Evolutionary conservation across 2,329 filamentous ascomycete species (phyloP), one percentile per base, ranked within the genome.

Genomic region (Ophiostoma fasciatum): DNA sequence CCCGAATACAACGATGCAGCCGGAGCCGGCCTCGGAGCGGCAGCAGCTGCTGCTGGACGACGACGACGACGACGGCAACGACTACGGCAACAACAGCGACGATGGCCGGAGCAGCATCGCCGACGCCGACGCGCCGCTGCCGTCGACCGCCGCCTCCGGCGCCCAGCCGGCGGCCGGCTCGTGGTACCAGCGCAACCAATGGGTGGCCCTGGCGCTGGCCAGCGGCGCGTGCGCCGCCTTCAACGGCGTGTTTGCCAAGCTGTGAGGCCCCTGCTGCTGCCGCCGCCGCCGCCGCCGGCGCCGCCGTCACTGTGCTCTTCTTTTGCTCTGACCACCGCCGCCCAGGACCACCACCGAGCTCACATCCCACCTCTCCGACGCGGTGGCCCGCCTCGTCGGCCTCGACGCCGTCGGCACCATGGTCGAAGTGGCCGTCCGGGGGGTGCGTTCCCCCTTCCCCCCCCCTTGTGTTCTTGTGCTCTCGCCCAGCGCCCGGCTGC

Each of bases 171-270:
- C 3, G 14, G 2, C 26, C 4, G 13, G 13, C 11, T 23, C 22
- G 2, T 56, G 52, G 54, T 39, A 42, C 11, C 43, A 40, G 18
- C 44, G 48, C 30, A 59, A 57, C 37, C 64, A 68, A 45, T 80
- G 75, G 75, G 67, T 88, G 42, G 58, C 77, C 34, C 68, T 80
- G 43, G 79, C 82, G 28, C 54, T 87, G 28, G 72, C 77, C 33
- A 83, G 78, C 50, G 82, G 82, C 42, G 74, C 71, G 36, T 87
- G 80, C 49, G 82, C 82, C 22, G 80, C 82, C 17, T 77, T 82
- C 46, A 90, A 90, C 48, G 82, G 82, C 40, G 76, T 82, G 5
- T 85, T 88, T 61, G 82, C 82, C 1, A 90, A 88, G 58, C 61
- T 90, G 78, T 82, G 59, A 49, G 72, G 64, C 12, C n/a, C n/a